These are phyloP conservation scores for Pelargonium cotyledonis DNA, from an alignment of 441 rosid genomes.

Conservation along the genomic window DNA sequence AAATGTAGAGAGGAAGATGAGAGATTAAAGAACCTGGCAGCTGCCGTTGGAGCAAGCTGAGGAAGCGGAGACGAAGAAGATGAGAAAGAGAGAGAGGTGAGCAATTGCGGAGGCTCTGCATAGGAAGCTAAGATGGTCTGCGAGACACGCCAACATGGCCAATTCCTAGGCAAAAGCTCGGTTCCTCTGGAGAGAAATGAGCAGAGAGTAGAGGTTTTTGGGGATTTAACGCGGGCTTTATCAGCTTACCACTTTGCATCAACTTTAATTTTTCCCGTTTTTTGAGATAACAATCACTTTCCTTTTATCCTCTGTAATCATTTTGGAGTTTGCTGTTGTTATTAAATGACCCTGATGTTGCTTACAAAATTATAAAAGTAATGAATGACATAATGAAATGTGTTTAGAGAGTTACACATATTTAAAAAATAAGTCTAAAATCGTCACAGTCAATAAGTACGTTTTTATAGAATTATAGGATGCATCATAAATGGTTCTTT, in stretches of 20 bases:
- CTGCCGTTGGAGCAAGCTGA: conserved; percentile 51
- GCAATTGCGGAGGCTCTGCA: conserved; percentile 45
- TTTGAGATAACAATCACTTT: background rate
- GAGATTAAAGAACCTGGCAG: conserved; percentile 32
- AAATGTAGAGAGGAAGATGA: background rate
- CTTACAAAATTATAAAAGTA: too few species aligned
- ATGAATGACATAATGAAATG: too few species aligned
- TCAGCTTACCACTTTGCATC: background rate
- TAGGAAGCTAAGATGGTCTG: conserved; percentile 30
- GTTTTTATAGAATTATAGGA: too few species aligned
- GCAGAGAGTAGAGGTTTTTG: conserved; percentile 14
- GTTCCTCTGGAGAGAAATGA: conserved; percentile 7
- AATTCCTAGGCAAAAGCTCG: conserved; percentile 21
- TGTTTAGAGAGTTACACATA: too few species aligned
- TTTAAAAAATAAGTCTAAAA: too few species aligned
- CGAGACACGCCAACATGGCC: conserved; percentile 51
- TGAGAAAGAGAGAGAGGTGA: conserved; percentile 26
- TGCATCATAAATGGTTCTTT: too few species aligned
- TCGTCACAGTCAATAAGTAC: too few species aligned
- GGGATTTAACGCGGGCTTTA: conserved; percentile 35
- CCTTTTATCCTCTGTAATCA: background rate
- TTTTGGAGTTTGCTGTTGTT: background rate
- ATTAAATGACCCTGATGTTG: too few species aligned
- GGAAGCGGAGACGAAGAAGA: conserved; percentile 30
- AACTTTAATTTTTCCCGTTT: background rate